These are phyloP conservation scores for Dothiorella sarmentorum DNA, from an alignment of 2,329 filamentous ascomycete genomes.

Conservation along the genomic window DNA sequence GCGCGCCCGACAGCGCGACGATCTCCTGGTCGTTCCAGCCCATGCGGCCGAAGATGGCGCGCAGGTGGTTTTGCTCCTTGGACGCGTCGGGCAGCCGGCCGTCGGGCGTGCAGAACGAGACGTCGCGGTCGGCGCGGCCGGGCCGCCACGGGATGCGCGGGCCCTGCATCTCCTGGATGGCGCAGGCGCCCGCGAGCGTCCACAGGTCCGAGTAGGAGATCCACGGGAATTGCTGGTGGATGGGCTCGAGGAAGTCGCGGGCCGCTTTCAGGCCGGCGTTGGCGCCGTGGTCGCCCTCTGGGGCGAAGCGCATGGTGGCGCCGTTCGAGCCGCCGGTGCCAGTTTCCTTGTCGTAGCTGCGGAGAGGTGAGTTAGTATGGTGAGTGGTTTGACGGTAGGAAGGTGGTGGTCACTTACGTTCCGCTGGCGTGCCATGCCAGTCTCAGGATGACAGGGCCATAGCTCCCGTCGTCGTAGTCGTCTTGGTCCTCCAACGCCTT, in stretches of 20 bases:
- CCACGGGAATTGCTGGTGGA: constrained; percentile 92
- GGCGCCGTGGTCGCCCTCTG: constrained; percentile 85
- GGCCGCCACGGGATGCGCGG: constrained; percentile 84
- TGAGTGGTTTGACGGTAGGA: not conserved
- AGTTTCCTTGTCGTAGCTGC: constrained; percentile 74
- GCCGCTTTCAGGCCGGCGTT: constrained; percentile 86
- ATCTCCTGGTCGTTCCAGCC: constrained; percentile 97
- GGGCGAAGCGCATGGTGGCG: constrained; percentile 92
- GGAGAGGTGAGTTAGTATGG: constrained; percentile 20
- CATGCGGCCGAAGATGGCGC: constrained; percentile 93
- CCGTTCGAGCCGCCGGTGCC: constrained; percentile 92
- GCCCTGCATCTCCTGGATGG: constrained; percentile 93
- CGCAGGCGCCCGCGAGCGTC: constrained; percentile 81
- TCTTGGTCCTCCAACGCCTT: constrained; percentile 78
- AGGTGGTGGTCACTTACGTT: constrained; percentile 49
- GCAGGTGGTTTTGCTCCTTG: constrained; percentile 76
- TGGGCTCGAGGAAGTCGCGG: constrained; percentile 86
- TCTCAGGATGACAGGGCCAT: constrained; percentile 84
- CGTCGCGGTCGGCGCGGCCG: constrained; percentile 75
- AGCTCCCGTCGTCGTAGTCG: constrained; percentile 95
- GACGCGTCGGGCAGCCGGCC: constrained; percentile 82
- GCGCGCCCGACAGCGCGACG: constrained; percentile 81
- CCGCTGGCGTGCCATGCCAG: constrained; percentile 93
- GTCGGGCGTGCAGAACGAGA: constrained; percentile 84
- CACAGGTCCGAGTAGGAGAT: constrained; percentile 95